Evolutionary conservation across 495 filamentous ascomycete species (phyloP).

Genomic region (Staphylotrichum longicolle): DNA sequence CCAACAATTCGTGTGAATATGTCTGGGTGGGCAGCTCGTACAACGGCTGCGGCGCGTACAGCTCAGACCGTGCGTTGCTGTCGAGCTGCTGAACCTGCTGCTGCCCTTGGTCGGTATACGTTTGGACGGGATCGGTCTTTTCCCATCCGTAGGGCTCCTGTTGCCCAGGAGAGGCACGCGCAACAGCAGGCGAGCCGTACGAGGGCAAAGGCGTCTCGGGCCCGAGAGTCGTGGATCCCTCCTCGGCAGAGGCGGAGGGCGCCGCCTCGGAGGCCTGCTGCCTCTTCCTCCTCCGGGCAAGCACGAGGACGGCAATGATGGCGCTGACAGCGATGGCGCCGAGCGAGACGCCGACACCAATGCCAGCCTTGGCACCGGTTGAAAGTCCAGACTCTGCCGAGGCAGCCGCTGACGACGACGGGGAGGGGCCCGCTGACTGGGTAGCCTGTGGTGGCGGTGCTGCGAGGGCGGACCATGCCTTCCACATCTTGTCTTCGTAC

Average conservation of each 20-base stretch:
- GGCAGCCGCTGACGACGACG: slow-evolving; percentile 1
- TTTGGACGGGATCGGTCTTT: slow-evolving; percentile 13
- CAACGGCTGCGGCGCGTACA: slow-evolving; percentile 27
- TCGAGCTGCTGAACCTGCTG: slow-evolving; percentile 30
- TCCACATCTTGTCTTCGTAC: slow-evolving; percentile 30
- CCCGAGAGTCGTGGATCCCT: slow-evolving; percentile 19
- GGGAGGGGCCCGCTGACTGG: neutral
- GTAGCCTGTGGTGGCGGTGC: slow-evolving; percentile 3
- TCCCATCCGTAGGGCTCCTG: slow-evolving; percentile 26
- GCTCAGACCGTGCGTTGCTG: slow-evolving; percentile 18
- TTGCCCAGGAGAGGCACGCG: slow-evolving; percentile 3
- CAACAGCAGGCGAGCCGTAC: slow-evolving; percentile 19
- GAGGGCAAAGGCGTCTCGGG: slow-evolving; percentile 20
- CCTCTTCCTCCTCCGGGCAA: slow-evolving; percentile 14
- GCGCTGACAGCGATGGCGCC: slow-evolving; percentile 30
- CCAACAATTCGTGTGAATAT: slow-evolving; percentile 35
- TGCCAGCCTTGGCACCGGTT: slow-evolving; percentile 37
- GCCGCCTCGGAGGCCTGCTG: neutral
- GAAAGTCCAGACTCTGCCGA: slow-evolving; percentile 28
- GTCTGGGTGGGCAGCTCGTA: slow-evolving; percentile 35
- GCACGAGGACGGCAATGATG: slow-evolving; percentile 26
- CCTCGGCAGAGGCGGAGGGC: neutral
- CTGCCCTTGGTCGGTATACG: no score
- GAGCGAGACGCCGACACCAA: slow-evolving; percentile 38
- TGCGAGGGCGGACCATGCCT: slow-evolving; percentile 18